Conservation (phyloP, 2,329 filamentous ascomycete genomes). For the Diaporthe aspalathi region DNA sequence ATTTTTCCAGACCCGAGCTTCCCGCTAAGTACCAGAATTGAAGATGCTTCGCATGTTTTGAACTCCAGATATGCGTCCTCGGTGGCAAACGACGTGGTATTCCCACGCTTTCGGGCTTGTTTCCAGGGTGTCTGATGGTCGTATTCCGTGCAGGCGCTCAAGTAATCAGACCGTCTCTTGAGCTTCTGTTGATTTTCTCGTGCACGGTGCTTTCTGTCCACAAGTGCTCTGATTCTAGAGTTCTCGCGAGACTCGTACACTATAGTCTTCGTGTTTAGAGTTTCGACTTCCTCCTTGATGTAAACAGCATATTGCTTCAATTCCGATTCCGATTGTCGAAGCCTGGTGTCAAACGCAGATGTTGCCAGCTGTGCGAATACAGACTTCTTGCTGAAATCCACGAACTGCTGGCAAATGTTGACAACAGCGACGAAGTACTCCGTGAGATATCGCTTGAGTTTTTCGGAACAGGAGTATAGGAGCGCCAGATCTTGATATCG, state of each 20-base stretch:
- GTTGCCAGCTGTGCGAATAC: background rate
- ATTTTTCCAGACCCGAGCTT: background rate
- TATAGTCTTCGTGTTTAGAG: background rate
- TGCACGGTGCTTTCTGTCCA: background rate
- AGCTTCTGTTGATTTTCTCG: background rate
- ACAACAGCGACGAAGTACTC: background rate
- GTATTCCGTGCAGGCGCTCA: background rate
- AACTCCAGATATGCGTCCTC: background rate
- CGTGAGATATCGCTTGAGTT: background rate
- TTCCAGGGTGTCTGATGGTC: background rate
- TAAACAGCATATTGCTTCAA: background rate
- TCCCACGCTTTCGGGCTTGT: background rate
- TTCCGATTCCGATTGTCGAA: background rate
- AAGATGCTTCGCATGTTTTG: background rate
- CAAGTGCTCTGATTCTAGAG: background rate
- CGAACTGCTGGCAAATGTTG: background rate
- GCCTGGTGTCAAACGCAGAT: background rate
- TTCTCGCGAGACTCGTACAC: background rate
- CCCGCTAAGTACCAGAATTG: background rate
- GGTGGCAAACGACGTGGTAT: background rate
- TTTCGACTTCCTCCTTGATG: background rate
- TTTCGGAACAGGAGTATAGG: background rate
- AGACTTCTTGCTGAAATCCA: background rate
- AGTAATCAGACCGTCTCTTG: background rate
- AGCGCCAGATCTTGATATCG: background rate